Percentiles rank a stretch among this genome's conserved stretches.
phyloP scores from a whole-genome alignment of 2,329 filamentous ascomycete genomes.

The Trichocomaceae sp. region DNA sequence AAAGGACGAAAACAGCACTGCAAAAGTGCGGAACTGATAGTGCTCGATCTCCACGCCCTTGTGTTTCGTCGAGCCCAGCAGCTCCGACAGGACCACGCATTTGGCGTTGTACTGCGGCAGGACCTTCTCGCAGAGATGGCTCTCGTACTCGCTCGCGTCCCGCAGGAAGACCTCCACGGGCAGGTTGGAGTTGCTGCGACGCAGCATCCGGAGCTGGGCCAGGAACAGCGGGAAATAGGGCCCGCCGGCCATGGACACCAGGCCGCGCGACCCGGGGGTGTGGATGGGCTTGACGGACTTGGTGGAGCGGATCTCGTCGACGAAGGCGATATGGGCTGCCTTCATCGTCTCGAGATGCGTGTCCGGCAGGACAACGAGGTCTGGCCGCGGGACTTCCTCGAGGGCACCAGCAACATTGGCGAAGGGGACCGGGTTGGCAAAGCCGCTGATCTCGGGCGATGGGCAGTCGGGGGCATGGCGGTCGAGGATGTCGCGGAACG shows the following conservation, averaged over 20 bases:
- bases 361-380: conserved; percentile 31
- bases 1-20: conserved; percentile 54
- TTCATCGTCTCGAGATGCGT: conserved; percentile 30
- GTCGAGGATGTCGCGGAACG: conserved; percentile 29
- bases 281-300: conserved; percentile 28
- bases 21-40: conserved; percentile 53
- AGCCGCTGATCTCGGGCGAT: conserved; percentile 21
- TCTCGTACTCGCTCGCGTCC: conserved; percentile 35
- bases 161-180: conserved; percentile 44
- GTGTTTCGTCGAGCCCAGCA: conserved; percentile 24
- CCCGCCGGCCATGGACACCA: conserved; percentile 47
- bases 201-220: conserved; percentile 47
- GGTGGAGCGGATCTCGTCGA: conserved; percentile 27
- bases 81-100: conserved; percentile 39
- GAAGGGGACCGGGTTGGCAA: conserved; percentile 24
- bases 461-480: conserved; percentile 27
- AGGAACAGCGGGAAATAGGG: conserved; percentile 46
- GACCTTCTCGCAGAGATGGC: conserved; percentile 34
- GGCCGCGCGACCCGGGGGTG: conserved; percentile 38
- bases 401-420: too few species aligned
- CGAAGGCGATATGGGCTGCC: conserved; percentile 36
- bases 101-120: conserved; percentile 37
- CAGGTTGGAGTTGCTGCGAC: conserved; percentile 44
- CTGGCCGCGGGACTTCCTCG: conserved; percentile 26
- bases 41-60: conserved; percentile 32